Conservation (phyloP, 768 basidiomycete species). For the Chalciporus chontae region DNA sequence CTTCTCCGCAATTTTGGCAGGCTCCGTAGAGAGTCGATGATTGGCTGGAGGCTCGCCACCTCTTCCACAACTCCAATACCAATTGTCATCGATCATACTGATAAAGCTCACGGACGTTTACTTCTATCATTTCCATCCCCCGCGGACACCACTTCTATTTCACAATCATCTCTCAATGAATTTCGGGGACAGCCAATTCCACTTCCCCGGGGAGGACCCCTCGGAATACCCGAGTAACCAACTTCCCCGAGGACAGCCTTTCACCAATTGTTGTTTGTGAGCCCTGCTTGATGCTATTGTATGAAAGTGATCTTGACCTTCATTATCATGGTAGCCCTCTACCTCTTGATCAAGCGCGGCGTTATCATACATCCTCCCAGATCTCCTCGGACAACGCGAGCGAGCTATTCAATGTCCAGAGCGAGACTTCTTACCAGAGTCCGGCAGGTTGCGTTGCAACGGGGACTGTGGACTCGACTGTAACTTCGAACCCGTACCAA, state of each 20-base stretch:
- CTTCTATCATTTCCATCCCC: not conserved
- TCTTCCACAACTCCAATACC: not conserved
- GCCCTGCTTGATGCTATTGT: not conserved
- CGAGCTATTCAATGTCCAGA: not conserved
- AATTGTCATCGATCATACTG: not conserved
- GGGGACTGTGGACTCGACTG: not conserved
- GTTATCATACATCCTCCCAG: not conserved
- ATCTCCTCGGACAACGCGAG: not conserved
- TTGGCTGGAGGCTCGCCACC: not conserved
- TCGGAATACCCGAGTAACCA: not conserved
- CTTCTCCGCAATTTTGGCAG: not conserved
- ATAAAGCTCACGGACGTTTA: not conserved
- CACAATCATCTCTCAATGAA: not conserved
- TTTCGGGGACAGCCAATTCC: not conserved
- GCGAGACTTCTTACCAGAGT: not conserved
- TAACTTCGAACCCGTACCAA: not conserved
- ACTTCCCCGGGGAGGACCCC: not conserved
- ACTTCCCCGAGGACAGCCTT: not conserved
- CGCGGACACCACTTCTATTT: not conserved
- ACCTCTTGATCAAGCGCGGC: not conserved
- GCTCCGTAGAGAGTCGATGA: not conserved
- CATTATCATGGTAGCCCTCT: constrained; percentile 1
- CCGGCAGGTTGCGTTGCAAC: not conserved
- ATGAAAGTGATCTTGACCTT: not conserved
- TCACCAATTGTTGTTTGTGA: not conserved